Evolutionary conservation across 1,139 yeast species (phyloP).

Genomic region (Diutina pseudorugosa): DNA sequence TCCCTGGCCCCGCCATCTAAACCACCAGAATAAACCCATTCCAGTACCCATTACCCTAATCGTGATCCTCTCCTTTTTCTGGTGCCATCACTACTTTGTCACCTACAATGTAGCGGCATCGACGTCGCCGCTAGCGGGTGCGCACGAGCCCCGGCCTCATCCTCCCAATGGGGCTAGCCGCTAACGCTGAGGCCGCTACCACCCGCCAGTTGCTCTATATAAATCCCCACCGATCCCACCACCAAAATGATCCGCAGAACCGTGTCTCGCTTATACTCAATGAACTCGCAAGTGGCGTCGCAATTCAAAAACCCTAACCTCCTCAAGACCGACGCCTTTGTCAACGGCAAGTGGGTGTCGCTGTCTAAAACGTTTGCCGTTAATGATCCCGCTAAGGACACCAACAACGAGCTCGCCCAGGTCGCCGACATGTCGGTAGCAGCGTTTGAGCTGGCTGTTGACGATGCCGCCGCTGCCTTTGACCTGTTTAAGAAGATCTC

Average conservation of each 20-base stretch:
- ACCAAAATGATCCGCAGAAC: background rate
- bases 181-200: background rate
- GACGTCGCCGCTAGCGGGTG: too few species aligned
- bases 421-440: background rate
- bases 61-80: too few species aligned
- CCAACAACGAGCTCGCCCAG: slow-evolving; percentile 24
- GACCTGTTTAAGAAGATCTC: slow-evolving; percentile 42
- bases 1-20: too few species aligned
- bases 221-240: background rate
- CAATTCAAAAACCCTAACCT: slow-evolving; percentile 33
- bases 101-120: too few species aligned
- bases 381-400: slow-evolving; percentile 54
- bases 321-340: slow-evolving; percentile 42
- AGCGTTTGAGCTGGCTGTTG: slow-evolving; percentile 33
- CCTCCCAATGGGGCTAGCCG: too few species aligned
- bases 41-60: too few species aligned
- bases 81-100: too few species aligned
- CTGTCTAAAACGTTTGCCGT: slow-evolving; percentile 46
- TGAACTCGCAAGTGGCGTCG: background rate
- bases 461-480: slow-evolving; percentile 50
- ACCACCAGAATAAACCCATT: too few species aligned
- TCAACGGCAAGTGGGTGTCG: slow-evolving; percentile 46
- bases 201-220: background rate
- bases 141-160: too few species aligned
- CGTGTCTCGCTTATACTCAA: background rate